A percentile compares a stretch with the other conserved stretches of the same genome.
Conservation (phyloP, 148 eudicot genomes). For the Chenopodium suecicum region DNA sequence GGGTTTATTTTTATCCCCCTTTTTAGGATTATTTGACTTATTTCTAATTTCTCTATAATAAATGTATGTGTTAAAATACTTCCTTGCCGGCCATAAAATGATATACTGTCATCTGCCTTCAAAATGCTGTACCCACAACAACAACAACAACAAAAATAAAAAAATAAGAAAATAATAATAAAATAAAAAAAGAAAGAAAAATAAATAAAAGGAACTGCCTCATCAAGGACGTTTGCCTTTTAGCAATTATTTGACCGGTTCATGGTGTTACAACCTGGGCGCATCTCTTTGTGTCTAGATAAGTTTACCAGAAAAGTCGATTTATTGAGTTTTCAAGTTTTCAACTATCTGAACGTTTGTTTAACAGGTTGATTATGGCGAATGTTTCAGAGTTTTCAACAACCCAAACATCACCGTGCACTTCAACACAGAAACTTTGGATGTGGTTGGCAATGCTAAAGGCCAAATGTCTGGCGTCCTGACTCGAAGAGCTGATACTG, state of each 20-base stretch:
- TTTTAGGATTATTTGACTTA: too few species aligned
- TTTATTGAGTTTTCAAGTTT: constrained; percentile 73
- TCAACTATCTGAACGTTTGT: constrained; percentile 95
- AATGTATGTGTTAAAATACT: not conserved
- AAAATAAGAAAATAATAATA: too few species aligned
- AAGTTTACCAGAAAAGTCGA: constrained; percentile 29
- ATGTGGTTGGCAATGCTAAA: constrained; percentile 82
- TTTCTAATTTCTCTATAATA: not conserved
- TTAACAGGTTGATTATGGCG: constrained; percentile 99
- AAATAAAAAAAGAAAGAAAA: too few species aligned
- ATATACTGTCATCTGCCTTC: not conserved
- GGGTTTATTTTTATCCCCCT: too few species aligned
- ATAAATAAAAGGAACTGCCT: not conserved
- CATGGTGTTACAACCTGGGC: not conserved
- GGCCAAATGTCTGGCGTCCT: constrained; percentile 93
- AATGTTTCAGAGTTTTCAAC: constrained; percentile 99
- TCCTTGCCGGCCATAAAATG: too few species aligned
- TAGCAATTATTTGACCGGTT: not conserved
- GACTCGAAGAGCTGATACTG: constrained; percentile 64
- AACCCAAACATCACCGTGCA: constrained; percentile 97
- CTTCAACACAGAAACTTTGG: constrained; percentile 94
- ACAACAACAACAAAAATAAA: too few species aligned
- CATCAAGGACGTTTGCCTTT: constrained; percentile 5
- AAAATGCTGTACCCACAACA: not conserved
- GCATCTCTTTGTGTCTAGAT: constrained; percentile 15